Evolutionary conservation across 805 yeast genomes (phyloP), one percentile per base, ranked within the genome.

Genomic region (Starmerella roubikii): DNA sequence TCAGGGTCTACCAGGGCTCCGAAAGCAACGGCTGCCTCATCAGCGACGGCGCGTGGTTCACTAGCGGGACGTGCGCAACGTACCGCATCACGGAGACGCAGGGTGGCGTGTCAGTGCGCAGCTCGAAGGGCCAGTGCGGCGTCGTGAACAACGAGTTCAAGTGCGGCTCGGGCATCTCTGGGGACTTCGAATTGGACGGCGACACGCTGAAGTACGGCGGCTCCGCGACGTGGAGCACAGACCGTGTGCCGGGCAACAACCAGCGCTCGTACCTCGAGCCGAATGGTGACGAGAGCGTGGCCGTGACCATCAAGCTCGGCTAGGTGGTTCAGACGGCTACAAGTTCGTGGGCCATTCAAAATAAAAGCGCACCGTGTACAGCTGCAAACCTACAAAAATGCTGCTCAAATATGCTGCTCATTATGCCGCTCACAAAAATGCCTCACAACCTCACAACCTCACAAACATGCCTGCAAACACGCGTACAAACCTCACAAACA

Each of bases 21-120:
- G 2, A 9, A 3, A 21, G 15, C 12, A 6, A 58, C 4, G 94
- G 94, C 9, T 83, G 94, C 59, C 61, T 88, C 42, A 88, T 86
- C 52, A 72, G 80, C 44, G 80, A 73, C 52, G 98, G 98, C 3
- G 70, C 74, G 48, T 86, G 93, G 91, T 82, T 78, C 60, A 55
- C 69, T 4, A 56, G 61, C 30, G 95, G 95, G 1, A 73, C 91
- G 0, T 88, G 96, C 58, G 97, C 95, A 4, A 74, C 78, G 4
- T 86, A 67, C 60, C 66, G 66, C 20, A 50, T 80, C 20, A 52
- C 58, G 24, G 67, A 74, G 38, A 72, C 78, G 24, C 74, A 73
- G 57, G 91, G 91, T 3, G 91, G 91, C n/a, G 70, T 72, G 51
- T 69, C 74, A 41, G 53, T 86, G 32, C 67, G 67, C 43, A 70